A percentile compares a stretch with the other conserved stretches of the same genome.
Evolutionary conservation across 345 rosid genomes (phyloP).

Genomic region (Aquilaria malaccensis): DNA sequence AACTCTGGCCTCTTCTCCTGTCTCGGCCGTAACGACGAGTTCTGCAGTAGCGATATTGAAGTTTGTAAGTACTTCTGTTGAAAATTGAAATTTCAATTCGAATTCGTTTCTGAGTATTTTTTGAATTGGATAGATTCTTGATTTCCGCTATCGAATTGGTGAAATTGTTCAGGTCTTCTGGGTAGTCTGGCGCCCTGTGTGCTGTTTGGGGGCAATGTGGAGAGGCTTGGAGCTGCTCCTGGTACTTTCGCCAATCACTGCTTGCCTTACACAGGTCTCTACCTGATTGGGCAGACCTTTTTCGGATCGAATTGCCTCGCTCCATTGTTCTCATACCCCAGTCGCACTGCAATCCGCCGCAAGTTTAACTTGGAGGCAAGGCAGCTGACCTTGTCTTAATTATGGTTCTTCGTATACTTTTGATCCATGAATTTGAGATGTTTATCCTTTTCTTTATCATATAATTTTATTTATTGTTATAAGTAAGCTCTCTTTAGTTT

Average conservation of each 20-base stretch:
- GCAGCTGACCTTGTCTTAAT: neutral
- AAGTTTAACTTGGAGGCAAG: constrained; percentile 82
- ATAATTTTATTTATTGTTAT: too few species aligned
- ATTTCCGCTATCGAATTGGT: too few species aligned
- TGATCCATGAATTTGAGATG: too few species aligned
- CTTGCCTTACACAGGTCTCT: constrained; percentile 57
- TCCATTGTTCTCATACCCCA: constrained; percentile 64
- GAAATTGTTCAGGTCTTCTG: constrained; percentile 48
- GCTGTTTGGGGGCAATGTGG: constrained; percentile 72
- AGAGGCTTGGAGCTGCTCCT: constrained; percentile 65
- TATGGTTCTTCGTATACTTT: too few species aligned
- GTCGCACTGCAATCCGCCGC: constrained; percentile 67
- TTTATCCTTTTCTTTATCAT: neutral
- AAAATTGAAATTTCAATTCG: neutral
- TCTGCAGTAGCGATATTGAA: constrained; percentile 98
- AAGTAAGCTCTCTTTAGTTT: too few species aligned
- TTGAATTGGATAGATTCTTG: too few species aligned
- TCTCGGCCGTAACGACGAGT: constrained; percentile 84
- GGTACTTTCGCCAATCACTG: constrained; percentile 76
- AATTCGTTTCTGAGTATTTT: neutral
- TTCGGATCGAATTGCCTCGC: constrained; percentile 74
- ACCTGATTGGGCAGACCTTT: constrained; percentile 50
- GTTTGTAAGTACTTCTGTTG: constrained; percentile 59
- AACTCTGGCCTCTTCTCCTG: constrained; percentile 60
- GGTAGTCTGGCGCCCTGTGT: constrained; percentile 81